Conservation (phyloP, 352 stramenopile species). For the Phytophthora pinifolia region DNA sequence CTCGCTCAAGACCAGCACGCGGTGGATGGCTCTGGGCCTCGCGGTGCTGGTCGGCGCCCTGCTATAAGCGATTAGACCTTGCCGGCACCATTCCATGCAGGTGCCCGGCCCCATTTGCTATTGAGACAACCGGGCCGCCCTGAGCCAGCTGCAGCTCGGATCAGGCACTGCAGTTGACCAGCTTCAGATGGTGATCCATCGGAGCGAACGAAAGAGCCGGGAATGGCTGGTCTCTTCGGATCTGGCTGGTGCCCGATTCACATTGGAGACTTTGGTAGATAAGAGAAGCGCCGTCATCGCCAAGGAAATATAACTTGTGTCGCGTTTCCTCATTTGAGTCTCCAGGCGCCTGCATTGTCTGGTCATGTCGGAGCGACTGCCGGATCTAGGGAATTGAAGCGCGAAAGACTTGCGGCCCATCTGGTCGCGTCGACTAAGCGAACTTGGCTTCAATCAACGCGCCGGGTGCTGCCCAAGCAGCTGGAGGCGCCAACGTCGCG, state of each 20-base stretch:
- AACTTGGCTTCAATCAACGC: slow-evolving; percentile 3
- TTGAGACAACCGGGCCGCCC: background rate
- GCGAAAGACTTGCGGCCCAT: slow-evolving; percentile 13
- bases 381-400: slow-evolving; percentile 6
- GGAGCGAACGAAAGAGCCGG: slow-evolving; percentile 16
- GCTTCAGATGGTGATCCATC: slow-evolving; percentile 20
- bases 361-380: background rate
- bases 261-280: slow-evolving; percentile 6
- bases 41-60: slow-evolving; percentile 22
- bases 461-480: slow-evolving; percentile 6
- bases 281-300: background rate
- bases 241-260: slow-evolving; percentile 2
- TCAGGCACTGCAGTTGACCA: slow-evolving; percentile 13
- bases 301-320: too few relatives aligned
- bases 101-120: background rate
- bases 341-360: slow-evolving; percentile 2
- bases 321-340: background rate
- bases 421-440: slow-evolving; percentile 15
- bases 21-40: slow-evolving; percentile 17
- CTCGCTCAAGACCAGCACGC: slow-evolving; percentile 8
- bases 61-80: slow-evolving; percentile 10
- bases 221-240: background rate
- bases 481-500: slow-evolving; percentile 1
- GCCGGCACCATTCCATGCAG: slow-evolving; percentile 10
- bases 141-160: slow-evolving; percentile 2